Conservation (phyloP, 768 basidiomycete genomes). For the Baorangia bicolor region DNA sequence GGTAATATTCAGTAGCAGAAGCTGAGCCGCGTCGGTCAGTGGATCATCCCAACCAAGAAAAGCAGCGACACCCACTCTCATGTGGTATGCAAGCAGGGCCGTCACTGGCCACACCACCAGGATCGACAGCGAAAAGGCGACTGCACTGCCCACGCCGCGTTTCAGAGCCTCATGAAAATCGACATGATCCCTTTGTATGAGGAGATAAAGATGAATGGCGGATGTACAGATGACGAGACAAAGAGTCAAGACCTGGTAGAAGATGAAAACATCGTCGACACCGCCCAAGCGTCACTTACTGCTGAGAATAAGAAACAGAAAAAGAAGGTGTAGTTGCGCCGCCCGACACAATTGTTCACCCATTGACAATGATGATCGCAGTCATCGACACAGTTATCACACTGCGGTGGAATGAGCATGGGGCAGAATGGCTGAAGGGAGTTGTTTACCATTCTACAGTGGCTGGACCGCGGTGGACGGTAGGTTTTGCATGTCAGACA, state of each 20-base stretch:
- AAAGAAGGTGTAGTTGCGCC: constrained; percentile 94
- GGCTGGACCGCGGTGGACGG: constrained; percentile 90
- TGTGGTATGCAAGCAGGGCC: constrained; percentile 79
- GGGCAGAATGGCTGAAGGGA: neutral
- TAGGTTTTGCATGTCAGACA: constrained; percentile 93
- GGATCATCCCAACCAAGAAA: neutral
- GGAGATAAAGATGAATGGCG: constrained; percentile 74
- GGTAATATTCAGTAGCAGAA: constrained; percentile 83
- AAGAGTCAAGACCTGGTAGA: constrained; percentile 62
- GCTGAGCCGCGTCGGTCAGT: constrained; percentile 38
- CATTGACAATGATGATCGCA: constrained; percentile 92
- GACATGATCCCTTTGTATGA: constrained; percentile 51
- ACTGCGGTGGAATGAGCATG: constrained; percentile 44
- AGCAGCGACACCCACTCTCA: constrained; percentile 58
- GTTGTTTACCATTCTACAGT: constrained; percentile 82
- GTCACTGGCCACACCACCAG: constrained; percentile 80
- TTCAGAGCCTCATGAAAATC: constrained; percentile 47
- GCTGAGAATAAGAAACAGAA: constrained; percentile 76
- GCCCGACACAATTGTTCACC: constrained; percentile 95
- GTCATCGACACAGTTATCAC: constrained; percentile 95
- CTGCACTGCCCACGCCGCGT: constrained; percentile 71
- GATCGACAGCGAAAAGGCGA: constrained; percentile 72
- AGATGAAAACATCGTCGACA: constrained; percentile 6
- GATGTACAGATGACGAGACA: constrained; percentile 79
- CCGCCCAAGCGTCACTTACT: constrained; percentile 43